Conservation (phyloP, 2,329 filamentous ascomycete genomes). For the Fusarium sp. region DNA sequence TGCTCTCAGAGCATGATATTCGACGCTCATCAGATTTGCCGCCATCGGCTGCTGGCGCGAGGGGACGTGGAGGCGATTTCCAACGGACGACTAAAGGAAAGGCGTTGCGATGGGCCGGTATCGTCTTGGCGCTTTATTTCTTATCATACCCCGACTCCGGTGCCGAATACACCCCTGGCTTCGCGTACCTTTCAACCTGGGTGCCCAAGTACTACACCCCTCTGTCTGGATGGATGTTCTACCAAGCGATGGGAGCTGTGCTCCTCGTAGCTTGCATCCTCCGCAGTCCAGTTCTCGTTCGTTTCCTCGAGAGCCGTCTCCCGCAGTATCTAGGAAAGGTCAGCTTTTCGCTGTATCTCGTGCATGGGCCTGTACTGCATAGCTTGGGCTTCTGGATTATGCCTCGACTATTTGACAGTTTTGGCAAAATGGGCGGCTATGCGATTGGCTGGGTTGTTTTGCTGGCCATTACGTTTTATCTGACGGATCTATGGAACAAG, state of each 20-base stretch:
- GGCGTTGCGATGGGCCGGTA: slow-evolving; percentile 43
- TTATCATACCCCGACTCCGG: slow-evolving; percentile 54
- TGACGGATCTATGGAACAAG: slow-evolving; percentile 51
- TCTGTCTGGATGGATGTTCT: slow-evolving; percentile 54
- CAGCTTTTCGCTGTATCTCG: slow-evolving; percentile 56
- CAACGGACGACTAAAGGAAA: slow-evolving; percentile 22
- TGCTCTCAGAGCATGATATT: slow-evolving; percentile 53
- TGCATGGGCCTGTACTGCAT: slow-evolving; percentile 67
- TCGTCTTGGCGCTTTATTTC: slow-evolving; percentile 51
- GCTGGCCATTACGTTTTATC: slow-evolving; percentile 48
- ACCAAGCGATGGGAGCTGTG: slow-evolving; percentile 52
- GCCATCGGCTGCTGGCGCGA: slow-evolving; percentile 23
- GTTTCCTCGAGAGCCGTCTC: slow-evolving; percentile 45
- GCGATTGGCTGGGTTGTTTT: slow-evolving; percentile 49
- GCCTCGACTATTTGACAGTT: slow-evolving; percentile 53
- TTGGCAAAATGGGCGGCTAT: slow-evolving; percentile 47
- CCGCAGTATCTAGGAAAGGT: slow-evolving; percentile 54
- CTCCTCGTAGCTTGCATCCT: slow-evolving; percentile 51
- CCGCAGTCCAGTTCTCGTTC: slow-evolving; percentile 45
- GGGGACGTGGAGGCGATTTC: slow-evolving; percentile 4
- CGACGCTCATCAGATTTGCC: slow-evolving; percentile 34
- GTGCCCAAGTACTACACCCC: slow-evolving; percentile 52
- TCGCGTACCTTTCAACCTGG: slow-evolving; percentile 48
- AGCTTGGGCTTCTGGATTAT: slow-evolving; percentile 69
- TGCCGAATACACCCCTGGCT: slow-evolving; percentile 54